A percentile compares a stretch with the other conserved stretches of the same genome.
Conservation (phyloP, 2,329 filamentous ascomycete genomes). For the Alternaria atra region DNA sequence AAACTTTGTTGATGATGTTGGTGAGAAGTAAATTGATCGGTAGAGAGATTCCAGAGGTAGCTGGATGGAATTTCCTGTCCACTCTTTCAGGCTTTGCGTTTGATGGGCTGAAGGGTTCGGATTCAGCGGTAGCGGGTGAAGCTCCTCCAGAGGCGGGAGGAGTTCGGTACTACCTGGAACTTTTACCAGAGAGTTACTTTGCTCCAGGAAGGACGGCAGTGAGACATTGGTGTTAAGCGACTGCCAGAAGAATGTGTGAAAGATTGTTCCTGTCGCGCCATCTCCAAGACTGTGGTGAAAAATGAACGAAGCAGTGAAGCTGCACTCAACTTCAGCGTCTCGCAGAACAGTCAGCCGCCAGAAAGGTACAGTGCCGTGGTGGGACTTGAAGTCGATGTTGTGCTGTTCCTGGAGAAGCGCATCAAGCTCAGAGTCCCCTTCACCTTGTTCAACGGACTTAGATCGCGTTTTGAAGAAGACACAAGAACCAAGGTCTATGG, state of each 20-base stretch:
- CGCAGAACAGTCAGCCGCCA: slow-evolving; percentile 55
- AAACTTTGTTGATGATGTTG: slow-evolving; percentile 35
- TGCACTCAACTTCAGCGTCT: neutral
- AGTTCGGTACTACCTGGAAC: slow-evolving; percentile 27
- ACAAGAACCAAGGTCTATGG: neutral
- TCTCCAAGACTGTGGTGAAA: slow-evolving; percentile 59
- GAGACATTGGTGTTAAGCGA: slow-evolving; percentile 39
- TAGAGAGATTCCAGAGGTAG: slow-evolving; percentile 36
- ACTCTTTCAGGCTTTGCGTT: slow-evolving; percentile 16
- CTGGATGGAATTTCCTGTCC: slow-evolving; percentile 29
- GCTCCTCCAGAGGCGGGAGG: slow-evolving; percentile 51
- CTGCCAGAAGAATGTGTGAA: slow-evolving; percentile 52
- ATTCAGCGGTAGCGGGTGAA: slow-evolving; percentile 49
- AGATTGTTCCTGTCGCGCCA: slow-evolving; percentile 54
- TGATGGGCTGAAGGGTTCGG: slow-evolving; percentile 11
- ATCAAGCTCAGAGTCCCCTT: slow-evolving; percentile 46
- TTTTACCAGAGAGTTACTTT: neutral
- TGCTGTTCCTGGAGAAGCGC: slow-evolving; percentile 52
- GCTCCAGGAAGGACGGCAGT: slow-evolving; percentile 17
- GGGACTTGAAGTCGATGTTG: slow-evolving; percentile 48
- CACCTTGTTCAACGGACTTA: neutral
- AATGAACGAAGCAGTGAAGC: slow-evolving; percentile 56
- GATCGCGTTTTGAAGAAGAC: neutral
- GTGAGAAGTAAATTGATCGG: slow-evolving; percentile 43
- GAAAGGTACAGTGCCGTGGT: slow-evolving; percentile 39